phyloP scores from a whole-genome alignment of 768 basidiomycete species.

The Candolleomyces aberdarensis region DNA sequence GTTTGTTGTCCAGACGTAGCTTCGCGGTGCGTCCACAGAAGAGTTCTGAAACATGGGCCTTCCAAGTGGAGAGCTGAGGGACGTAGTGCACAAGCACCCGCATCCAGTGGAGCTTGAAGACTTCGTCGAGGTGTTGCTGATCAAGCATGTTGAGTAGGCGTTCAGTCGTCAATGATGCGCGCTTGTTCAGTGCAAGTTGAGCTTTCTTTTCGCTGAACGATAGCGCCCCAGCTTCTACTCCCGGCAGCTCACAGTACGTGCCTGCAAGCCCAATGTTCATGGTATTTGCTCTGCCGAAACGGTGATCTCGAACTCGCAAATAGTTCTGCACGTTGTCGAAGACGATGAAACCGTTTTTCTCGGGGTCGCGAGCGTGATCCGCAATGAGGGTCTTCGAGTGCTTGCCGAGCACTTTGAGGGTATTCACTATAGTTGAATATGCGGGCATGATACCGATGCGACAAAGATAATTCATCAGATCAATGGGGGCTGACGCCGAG shows the following conservation, averaged over 20 bases:
- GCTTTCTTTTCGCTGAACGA: slow-evolving; percentile 18
- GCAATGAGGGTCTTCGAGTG: no score
- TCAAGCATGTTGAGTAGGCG: slow-evolving; percentile 22
- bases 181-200: slow-evolving; percentile 3
- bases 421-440: no score
- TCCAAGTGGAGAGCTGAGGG: slow-evolving; percentile 18
- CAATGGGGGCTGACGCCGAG: no score
- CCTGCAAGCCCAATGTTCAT: no score
- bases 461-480: no score
- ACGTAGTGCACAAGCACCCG: slow-evolving; percentile 20
- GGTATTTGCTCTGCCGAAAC: no score
- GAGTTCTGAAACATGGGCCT: slow-evolving; percentile 16
- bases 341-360: no score
- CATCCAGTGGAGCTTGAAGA: slow-evolving; percentile 27
- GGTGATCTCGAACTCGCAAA: no score
- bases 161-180: slow-evolving; percentile 17
- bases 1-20: slow-evolving; percentile 3
- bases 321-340: no score
- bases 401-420: no score
- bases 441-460: no score
- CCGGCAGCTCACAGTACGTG: slow-evolving; percentile 15
- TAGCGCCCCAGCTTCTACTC: slow-evolving; percentile 14
- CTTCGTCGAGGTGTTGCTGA: slow-evolving; percentile 17
- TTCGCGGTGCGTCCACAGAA: slow-evolving; percentile 20
- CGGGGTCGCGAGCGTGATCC: no score